Percentiles rank a stretch among this genome's conserved stretches.
These are phyloP conservation scores for Diaporthe velutina DNA, from an alignment of 2,329 filamentous ascomycete genomes.

Conservation along the genomic window DNA sequence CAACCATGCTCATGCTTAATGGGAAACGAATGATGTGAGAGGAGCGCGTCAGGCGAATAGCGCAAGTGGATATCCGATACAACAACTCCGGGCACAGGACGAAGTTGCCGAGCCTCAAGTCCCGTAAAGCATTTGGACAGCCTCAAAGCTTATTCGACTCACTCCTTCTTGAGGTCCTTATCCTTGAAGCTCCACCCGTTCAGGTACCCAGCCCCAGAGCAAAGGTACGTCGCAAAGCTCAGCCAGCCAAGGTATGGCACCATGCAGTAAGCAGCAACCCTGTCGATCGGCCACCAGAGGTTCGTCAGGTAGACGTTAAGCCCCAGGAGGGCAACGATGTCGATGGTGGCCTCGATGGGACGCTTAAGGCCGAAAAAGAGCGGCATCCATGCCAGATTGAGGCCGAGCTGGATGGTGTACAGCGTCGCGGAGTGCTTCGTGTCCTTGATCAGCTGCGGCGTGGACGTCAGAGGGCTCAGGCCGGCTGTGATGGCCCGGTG, in stretches of 20 bases:
- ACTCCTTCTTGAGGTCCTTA: slow-evolving; percentile 47
- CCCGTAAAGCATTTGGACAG: not conserved
- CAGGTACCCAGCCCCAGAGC: slow-evolving; percentile 74
- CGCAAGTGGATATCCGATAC: not conserved
- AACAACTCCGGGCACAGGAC: not conserved
- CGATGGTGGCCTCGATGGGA: slow-evolving; percentile 79
- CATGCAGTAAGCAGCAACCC: slow-evolving; percentile 78
- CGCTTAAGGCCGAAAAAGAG: slow-evolving; percentile 87
- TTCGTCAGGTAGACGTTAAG: slow-evolving; percentile 81
- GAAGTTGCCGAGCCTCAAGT: not conserved
- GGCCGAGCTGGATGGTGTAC: slow-evolving; percentile 86
- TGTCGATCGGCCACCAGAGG: slow-evolving; percentile 81
- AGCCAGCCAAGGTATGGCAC: slow-evolving; percentile 90
- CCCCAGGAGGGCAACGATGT: slow-evolving; percentile 80
- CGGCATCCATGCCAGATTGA: slow-evolving; percentile 93
- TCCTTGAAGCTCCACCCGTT: slow-evolving; percentile 74
- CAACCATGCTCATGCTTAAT: not conserved
- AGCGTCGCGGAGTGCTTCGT: slow-evolving; percentile 80
- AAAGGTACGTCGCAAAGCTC: slow-evolving; percentile 88
- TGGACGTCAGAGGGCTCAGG: slow-evolving; percentile 67
- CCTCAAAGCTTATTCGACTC: not conserved
- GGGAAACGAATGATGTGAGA: not conserved
- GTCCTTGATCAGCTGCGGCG: slow-evolving; percentile 63
- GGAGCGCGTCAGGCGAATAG: not conserved
- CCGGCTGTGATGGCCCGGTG: slow-evolving; percentile 80